Evolutionary conservation across 2,329 filamentous ascomycete species (phyloP), one percentile per base, ranked within the genome.

Genomic region (Cadophora luteo-olivacea): DNA sequence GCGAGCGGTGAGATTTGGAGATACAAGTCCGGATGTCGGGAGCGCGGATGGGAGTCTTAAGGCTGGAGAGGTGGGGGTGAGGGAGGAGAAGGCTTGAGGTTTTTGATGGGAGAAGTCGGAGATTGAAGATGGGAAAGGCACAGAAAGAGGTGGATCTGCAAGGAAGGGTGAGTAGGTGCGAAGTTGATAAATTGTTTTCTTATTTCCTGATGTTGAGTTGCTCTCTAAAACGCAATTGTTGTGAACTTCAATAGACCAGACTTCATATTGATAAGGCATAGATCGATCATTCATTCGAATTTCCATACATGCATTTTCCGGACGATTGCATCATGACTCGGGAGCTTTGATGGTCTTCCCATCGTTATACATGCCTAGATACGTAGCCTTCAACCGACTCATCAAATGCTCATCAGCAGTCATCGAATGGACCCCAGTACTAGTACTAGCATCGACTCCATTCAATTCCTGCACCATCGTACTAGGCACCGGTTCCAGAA

Each of bases 321-420:
- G 3, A 19, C 25, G 19, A 14, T 32, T 14, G 19, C 12, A 45
- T 66, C 38, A 63, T 29, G 49, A 51, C 8, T 25, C 25, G 22
- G 49, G 24, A 49, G 41, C 49, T n/a, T 22, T 24, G 24, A 11
- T 61, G 11, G 22, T 55, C 24, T 72, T 69, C n/a, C 69, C 77
- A 25, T 83, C 80, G 38, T 81, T 78, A 74, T 90, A 90, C 72
- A 90, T 69, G 25, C 83, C 80, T 9, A 84, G 75, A 75, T 91
- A 91, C 9, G 84, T 89, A 24, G 84, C 87, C 69, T 81, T 84
- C 64, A 91, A 78, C 65, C 89, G 82, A 82, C 87, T 88, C 72
- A 85, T 82, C 67, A 91, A 77, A 77, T 91, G 89, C 76, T 91
- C 87, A 72, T 86, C 83, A 1, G 89, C 89, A 0, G 88, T 91